Evolutionary conservation across 495 filamentous ascomycete genomes (phyloP), one percentile per base, ranked within the genome.

Genomic region (Lasiosphaeria ovina): DNA sequence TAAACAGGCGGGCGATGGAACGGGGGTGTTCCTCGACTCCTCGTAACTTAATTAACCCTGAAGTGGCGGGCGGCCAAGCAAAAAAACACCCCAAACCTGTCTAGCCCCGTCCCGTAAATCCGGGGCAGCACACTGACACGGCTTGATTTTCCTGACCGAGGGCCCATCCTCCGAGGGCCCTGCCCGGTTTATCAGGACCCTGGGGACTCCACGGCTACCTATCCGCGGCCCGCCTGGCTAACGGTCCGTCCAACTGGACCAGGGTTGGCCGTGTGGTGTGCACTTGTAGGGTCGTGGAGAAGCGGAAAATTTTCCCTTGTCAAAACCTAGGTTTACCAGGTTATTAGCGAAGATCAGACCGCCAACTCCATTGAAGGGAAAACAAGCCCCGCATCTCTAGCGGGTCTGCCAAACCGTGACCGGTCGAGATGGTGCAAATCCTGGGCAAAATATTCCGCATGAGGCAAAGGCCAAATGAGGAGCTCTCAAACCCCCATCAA

Each of bases 141-240:
- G 51, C 51, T 36, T 35, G 32, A 36, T n/a, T 8, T 54, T 34
- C 51, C 34, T 12, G 24, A 24, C 36, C 36, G 31, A 34, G 51
- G 35, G 14, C 51, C 51, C n/a, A 11, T 32, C n/a, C 51, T 35
- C 51, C 51, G 51, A 38, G n/a, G 32, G n/a, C 24, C 24, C 24
- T 24, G 24, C 24, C 24, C 24, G 24, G 24, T 24, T 51, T 9
- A 14, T 54, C 51, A 54, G 34, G 32, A 54, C 36, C 51, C 51
- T 54, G 51, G 51, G 50, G 24, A 10, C 24, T 54, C 33, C 35
- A 38, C 51, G 51, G 51, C 14, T 36, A n/a, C 32, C 51, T 54
- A 54, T 54, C 51, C 51, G 51, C 51, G 51, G 51, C 31, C 51
- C 51, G 51, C 34, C 36, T 32, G 24, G 51, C 32, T 35, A 54